These are phyloP conservation scores for Debaryomyces tyrocola DNA, from an alignment of 805 yeast genomes.

Conservation along the genomic window DNA sequence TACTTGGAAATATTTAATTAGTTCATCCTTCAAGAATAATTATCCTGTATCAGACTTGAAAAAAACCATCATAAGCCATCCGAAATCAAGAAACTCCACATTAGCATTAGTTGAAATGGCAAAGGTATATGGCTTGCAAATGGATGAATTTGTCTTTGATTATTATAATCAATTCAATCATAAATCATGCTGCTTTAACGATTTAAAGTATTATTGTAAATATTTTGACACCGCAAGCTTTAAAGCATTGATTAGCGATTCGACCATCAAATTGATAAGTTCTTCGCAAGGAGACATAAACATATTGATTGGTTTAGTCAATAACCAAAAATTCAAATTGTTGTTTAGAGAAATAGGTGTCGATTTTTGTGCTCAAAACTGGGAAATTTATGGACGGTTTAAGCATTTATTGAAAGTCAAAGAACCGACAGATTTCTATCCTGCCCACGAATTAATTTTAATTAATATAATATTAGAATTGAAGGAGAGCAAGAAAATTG, in stretches of 20 bases:
- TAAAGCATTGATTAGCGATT: constrained; percentile 18
- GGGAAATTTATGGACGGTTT: constrained; percentile 16
- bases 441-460: constrained; percentile 66
- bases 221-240: constrained; percentile 11
- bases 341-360: constrained; percentile 11
- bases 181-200: constrained; percentile 67
- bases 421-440: constrained; percentile 67
- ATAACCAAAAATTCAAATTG: constrained; percentile 51
- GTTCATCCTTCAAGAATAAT: constrained; percentile 41
- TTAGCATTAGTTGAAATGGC: constrained; percentile 28
- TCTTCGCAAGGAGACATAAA: constrained; percentile 4
- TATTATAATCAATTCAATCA: constrained; percentile 49
- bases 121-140: constrained; percentile 17
- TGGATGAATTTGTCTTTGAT: constrained; percentile 26
- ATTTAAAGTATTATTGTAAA: constrained; percentile 41
- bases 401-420: constrained; percentile 32
- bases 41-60: constrained; percentile 30
- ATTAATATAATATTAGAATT: constrained; percentile 42
- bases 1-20: constrained; percentile 62
- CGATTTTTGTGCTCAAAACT: constrained; percentile 14
- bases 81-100: constrained; percentile 25
- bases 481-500: constrained; percentile 19
- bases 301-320: constrained; percentile 28
- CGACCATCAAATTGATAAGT: constrained; percentile 11
- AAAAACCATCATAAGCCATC: constrained; percentile 6